Evolutionary conservation across 805 yeast species (phyloP).

Genomic region (Metschnikowia vanudenii): DNA sequence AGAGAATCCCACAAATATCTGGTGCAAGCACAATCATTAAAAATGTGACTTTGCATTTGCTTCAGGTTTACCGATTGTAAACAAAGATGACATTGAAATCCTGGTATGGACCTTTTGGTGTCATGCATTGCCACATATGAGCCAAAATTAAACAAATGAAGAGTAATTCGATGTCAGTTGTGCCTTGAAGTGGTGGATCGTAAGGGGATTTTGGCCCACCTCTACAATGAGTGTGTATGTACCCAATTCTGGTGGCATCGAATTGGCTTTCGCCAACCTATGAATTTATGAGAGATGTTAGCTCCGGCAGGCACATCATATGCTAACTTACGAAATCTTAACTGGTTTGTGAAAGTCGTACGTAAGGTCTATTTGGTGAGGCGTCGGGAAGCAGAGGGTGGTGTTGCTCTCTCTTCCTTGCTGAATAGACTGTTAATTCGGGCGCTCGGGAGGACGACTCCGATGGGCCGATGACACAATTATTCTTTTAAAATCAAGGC

Average conservation of each 20-base stretch:
- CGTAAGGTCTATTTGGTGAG: not conserved
- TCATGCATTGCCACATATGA: too few relatives aligned
- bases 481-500: not conserved
- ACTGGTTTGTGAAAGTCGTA: not conserved
- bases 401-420: not conserved
- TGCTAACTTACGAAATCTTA: not conserved
- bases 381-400: not conserved
- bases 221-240: not conserved
- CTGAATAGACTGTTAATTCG: not conserved
- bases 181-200: not conserved
- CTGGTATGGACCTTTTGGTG: too few relatives aligned
- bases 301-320: not conserved
- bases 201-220: not conserved
- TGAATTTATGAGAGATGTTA: not conserved
- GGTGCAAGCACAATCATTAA: too few relatives aligned
- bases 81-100: too few relatives aligned
- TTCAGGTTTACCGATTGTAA: too few relatives aligned
- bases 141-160: too few relatives aligned
- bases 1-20: too few relatives aligned
- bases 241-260: not conserved
- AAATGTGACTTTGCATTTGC: too few relatives aligned
- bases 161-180: not conserved
- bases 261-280: not conserved
- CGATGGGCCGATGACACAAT: too few relatives aligned
- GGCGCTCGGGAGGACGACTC: not conserved